Evolutionary conservation across 1,284 basidiomycete genomes (phyloP), one percentile per base, ranked within the genome.

Genomic region (Tremellales sp.): DNA sequence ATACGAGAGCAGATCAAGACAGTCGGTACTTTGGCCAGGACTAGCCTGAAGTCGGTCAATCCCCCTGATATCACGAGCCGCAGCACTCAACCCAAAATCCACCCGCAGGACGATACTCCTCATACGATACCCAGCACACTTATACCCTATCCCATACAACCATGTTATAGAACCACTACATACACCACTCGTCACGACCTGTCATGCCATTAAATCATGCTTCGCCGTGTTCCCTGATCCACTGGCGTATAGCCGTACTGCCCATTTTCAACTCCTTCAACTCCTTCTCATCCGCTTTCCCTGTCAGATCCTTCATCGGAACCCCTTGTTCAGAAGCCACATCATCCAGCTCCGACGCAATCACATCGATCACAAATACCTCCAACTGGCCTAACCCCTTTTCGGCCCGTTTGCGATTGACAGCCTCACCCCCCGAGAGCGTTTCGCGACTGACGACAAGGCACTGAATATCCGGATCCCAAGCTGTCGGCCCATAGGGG

Each of bases 371-470:
- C 31, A 88, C 78, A 61, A 86, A 88, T 0, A 83, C 79, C 45
- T 81, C 73, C 22, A 94, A 78, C 4, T 80, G 58, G 6, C 83
- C 81, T 0, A 93, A 74, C 2, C 51, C 51, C 33, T 62, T 60
- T 44, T 65, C 58, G 37, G 41, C 45, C 22, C 70, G 45, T 6
- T 49, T 43, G 11, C 27, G 47, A 51, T 72, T 72, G 29, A 72
- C 65, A 3, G 52, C 77, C 33, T 79, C 75, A 1, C 85, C 90
- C 2, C 92, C 91, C 12, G 77, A 71, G 1, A 86, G 59, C 0
- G 91, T 96, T 74, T 97, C 91, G 59, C 81, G 81, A 73, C 87
- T 89, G 26, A 94, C 87, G 6, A 96, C 85, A 11, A 97, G 75
- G 3, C 83, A 90, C 58, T 93, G 86, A 17, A 96, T 82, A 61